Evolutionary conservation across 768 basidiomycete species (phyloP).

Genomic region (Tylopilus sp.): DNA sequence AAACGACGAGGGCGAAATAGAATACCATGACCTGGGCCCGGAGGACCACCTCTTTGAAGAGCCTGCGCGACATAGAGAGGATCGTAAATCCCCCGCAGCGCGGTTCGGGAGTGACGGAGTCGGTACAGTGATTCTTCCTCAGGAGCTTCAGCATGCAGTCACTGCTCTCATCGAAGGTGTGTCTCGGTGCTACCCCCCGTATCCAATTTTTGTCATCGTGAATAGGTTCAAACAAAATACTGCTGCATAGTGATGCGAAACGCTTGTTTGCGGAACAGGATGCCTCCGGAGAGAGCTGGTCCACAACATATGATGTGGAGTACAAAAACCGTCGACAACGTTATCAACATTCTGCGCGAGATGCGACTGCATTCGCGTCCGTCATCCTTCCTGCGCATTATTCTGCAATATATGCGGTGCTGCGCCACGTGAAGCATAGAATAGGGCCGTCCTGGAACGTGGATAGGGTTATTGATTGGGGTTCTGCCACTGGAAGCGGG

Average conservation of each 20-base stretch:
- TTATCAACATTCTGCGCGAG: constrained; percentile 56
- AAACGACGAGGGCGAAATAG: constrained; percentile 31
- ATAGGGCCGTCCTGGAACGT: constrained; percentile 60
- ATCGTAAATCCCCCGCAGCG: constrained; percentile 77
- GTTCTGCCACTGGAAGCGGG: constrained; percentile 76
- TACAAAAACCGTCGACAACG: constrained; percentile 63
- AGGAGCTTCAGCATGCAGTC: constrained; percentile 67
- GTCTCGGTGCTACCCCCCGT: constrained; percentile 11
- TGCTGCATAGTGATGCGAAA: constrained; percentile 66
- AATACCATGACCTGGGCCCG: constrained; percentile 31
- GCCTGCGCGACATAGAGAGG: constrained; percentile 29
- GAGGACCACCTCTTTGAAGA: constrained; percentile 31
- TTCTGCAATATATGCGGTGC: constrained; percentile 72
- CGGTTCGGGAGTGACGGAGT: constrained; percentile 71
- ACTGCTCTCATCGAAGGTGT: constrained; percentile 63
- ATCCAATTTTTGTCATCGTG: constrained; percentile 8
- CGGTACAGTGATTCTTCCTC: constrained; percentile 68
- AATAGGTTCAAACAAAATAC: constrained; percentile 60
- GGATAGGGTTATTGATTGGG: constrained; percentile 76
- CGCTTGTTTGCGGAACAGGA: constrained; percentile 55
- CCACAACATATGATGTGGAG: constrained; percentile 47
- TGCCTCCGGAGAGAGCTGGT: constrained; percentile 44
- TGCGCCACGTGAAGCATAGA: constrained; percentile 62
- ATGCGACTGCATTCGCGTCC: constrained; percentile 82
- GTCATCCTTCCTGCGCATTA: constrained; percentile 86